phyloP scores from a whole-genome alignment of 2,329 filamentous ascomycete species.

The Elsinoe ampelina region DNA sequence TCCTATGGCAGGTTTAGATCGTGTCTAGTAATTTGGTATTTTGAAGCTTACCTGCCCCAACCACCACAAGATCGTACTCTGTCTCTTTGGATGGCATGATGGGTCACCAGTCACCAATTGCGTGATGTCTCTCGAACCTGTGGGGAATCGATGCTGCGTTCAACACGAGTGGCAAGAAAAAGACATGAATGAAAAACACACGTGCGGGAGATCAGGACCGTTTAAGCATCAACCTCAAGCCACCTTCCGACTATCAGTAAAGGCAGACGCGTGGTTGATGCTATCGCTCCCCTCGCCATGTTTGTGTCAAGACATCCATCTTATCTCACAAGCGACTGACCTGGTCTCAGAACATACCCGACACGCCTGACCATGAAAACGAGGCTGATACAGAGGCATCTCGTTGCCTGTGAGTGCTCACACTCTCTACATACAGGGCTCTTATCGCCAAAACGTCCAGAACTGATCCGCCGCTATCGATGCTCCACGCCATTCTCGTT shows the following conservation, averaged over 20 bases:
- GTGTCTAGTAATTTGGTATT: not conserved
- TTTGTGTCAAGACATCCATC: not conserved
- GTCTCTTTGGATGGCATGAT: not conserved
- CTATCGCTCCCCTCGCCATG: not conserved
- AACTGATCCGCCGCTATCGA: not conserved
- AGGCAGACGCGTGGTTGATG: not conserved
- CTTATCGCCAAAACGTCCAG: constrained; percentile 6
- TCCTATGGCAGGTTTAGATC: constrained; percentile 20
- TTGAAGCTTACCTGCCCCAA: constrained; percentile 39
- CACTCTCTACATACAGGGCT: not conserved
- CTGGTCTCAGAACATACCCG: constrained; percentile 2
- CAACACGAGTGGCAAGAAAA: not conserved
- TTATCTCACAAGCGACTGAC: not conserved
- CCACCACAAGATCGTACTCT: constrained; percentile 27
- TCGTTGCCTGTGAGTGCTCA: not conserved
- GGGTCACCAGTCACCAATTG: too few relatives aligned
- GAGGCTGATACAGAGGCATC: not conserved
- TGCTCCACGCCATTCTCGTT: not conserved
- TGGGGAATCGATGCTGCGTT: not conserved
- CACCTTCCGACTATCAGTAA: not conserved
- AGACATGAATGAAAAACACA: not conserved
- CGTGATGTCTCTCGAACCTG: not conserved
- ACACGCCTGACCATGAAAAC: not conserved
- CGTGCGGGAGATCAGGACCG: not conserved
- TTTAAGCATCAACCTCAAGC: not conserved